Conservation (phyloP, 192 early-diverging fungal species). For the Gonapodya prolifera region DNA sequence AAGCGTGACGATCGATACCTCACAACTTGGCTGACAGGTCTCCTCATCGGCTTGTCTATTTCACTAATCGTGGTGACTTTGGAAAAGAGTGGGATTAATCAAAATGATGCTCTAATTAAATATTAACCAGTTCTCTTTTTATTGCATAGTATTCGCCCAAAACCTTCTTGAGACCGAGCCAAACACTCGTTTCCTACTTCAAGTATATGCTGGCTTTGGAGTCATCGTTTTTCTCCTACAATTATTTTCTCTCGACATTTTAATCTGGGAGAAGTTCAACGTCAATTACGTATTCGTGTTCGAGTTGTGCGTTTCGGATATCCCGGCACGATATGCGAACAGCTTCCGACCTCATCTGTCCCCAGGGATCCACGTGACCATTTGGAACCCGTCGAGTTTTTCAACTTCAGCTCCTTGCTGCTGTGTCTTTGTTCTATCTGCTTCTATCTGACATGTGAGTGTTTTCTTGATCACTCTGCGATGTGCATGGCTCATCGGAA, state of each 20-base stretch:
- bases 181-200: background rate
- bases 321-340: no score
- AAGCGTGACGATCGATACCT: background rate
- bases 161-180: background rate
- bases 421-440: background rate
- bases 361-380: background rate
- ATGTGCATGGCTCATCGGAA: background rate
- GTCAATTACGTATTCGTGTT: background rate
- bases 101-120: background rate
- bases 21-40: background rate
- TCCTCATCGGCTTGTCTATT: background rate
- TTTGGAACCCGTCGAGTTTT: background rate
- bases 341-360: no score
- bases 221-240: background rate
- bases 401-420: background rate
- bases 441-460: background rate
- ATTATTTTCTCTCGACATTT: background rate
- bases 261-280: background rate
- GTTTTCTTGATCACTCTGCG: no score
- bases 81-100: background rate
- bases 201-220: background rate
- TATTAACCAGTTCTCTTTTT: background rate
- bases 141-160: background rate
- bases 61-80: background rate
- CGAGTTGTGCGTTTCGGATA: background rate